Base-by-base conservation (phyloP, 768 basidiomycete species). In the Boletus pseudopeckii region DNA sequence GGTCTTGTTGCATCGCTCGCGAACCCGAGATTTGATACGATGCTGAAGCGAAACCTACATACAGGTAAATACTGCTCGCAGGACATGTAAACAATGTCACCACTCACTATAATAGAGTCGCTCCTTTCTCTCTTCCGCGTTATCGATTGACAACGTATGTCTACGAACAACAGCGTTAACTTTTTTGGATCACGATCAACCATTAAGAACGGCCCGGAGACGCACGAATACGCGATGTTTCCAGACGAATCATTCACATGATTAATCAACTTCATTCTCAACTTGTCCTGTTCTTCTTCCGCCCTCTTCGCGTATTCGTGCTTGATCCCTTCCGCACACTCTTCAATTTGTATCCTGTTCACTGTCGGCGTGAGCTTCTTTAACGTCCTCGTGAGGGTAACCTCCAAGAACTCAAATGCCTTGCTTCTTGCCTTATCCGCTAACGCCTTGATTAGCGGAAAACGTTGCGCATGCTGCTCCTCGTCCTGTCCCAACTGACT, bases 241-340 rank as follows among this genome's bases (percentile, higher is more conserved):
- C 50, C 14, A 10, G 68, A 66, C 15, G 45, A 14, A 1, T 8
- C 10, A 22, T 68, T 68, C 14, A 70, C 10, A 7, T 54, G 43
- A 17, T 39, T 42, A 47, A 68, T 70, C 13, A 68, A 26, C 5
- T 48, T 7, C 11, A 44, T 17, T 34, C 66, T 66, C 17, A 65
- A 7, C 17, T 36, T 44, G 0, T 37, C 7, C 5, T 28, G 52
- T 1, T 68, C 55, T 39, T 56, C 53, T 2, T 53, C 44, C 13
- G 55, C 62, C 0, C 11, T 28, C 24, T 24, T 56, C 8, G 1
- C 36, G 17, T 42, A 10, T 7, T 59, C 54, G 14, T 17, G 36
- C 17, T 39, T 41, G 39, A 59, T 53, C 11, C 8, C 30, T 7
- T 36, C 36, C 4, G 0, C 18, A 37, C 45, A 56, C 0, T 50